Conservation (phyloP, 257 asterid species). For the Paulownia fortunei region DNA sequence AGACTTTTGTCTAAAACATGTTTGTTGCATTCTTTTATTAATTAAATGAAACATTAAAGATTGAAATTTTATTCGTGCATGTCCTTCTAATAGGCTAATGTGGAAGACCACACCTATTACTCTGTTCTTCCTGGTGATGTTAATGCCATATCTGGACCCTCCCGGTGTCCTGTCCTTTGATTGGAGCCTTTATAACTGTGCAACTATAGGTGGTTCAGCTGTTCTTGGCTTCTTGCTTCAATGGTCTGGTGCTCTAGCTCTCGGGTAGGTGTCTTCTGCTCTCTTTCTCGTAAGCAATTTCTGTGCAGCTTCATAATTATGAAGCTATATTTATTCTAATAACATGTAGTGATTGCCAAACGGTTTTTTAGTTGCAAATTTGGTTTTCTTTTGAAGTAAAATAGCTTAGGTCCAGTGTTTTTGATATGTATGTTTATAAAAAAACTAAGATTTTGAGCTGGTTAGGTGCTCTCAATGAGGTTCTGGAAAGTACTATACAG, state of each 20-base stretch:
- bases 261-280: slow-evolving; percentile 55
- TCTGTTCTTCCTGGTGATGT: slow-evolving; percentile 63
- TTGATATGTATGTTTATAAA: too few species aligned
- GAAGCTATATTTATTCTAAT: not conserved
- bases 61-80: not conserved
- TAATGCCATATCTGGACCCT: slow-evolving; percentile 81
- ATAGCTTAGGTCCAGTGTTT: too few species aligned
- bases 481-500: too few species aligned
- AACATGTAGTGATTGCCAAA: too few species aligned
- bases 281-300: not conserved
- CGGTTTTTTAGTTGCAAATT: too few species aligned
- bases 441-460: too few species aligned
- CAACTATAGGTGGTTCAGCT: slow-evolving; percentile 65
- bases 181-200: slow-evolving; percentile 57
- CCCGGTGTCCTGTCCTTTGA: slow-evolving; percentile 68
- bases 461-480: too few species aligned
- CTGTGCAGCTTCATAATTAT: not conserved
- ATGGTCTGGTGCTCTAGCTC: slow-evolving; percentile 90
- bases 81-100: slow-evolving; percentile 61
- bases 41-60: too few species aligned
- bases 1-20: too few species aligned
- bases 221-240: slow-evolving; percentile 84
- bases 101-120: slow-evolving; percentile 87
- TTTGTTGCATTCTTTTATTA: too few species aligned
- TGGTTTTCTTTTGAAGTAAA: too few species aligned